phyloP scores from a whole-genome alignment of 192 early-diverging fungal genomes.

The Obelidium mucronatum region DNA sequence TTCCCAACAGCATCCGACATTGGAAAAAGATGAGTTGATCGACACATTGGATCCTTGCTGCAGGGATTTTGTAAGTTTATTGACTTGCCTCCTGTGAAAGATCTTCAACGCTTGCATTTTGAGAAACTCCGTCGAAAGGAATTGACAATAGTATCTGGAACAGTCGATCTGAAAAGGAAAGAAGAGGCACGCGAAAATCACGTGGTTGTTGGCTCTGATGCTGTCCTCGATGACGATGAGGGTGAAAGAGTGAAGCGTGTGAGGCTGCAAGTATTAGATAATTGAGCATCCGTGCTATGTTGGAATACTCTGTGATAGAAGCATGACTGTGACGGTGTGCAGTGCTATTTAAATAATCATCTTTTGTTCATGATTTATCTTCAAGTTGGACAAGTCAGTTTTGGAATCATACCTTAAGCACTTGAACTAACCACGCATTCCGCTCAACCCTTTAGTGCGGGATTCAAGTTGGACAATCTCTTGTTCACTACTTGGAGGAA shows the following conservation, averaged over 20 bases:
- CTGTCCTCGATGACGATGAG: too few species aligned
- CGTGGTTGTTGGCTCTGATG: too few species aligned
- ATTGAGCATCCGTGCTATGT: too few species aligned
- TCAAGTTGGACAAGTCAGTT: slow-evolving; percentile 52
- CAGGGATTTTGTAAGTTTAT: not conserved
- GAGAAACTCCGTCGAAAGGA: not conserved
- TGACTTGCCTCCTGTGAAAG: not conserved
- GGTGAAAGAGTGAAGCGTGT: too few species aligned
- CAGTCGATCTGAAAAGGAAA: not conserved
- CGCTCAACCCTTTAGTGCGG: slow-evolving; percentile 41
- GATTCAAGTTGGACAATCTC: slow-evolving; percentile 53
- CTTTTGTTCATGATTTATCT: slow-evolving; percentile 56
- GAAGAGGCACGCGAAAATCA: too few species aligned
- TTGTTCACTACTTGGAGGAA: slow-evolving; percentile 33
- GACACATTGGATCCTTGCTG: not conserved
- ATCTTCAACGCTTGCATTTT: not conserved
- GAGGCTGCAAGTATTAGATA: too few species aligned
- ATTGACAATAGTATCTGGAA: not conserved
- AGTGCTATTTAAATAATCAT: too few species aligned
- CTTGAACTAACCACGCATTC: not conserved
- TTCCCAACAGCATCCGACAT: not conserved
- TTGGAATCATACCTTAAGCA: not conserved
- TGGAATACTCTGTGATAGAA: too few species aligned
- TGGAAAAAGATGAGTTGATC: not conserved
- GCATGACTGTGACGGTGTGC: too few species aligned